Evolutionary conservation across 352 stramenopile species (phyloP).

Genomic region (Globisporangium recalcitrans): DNA sequence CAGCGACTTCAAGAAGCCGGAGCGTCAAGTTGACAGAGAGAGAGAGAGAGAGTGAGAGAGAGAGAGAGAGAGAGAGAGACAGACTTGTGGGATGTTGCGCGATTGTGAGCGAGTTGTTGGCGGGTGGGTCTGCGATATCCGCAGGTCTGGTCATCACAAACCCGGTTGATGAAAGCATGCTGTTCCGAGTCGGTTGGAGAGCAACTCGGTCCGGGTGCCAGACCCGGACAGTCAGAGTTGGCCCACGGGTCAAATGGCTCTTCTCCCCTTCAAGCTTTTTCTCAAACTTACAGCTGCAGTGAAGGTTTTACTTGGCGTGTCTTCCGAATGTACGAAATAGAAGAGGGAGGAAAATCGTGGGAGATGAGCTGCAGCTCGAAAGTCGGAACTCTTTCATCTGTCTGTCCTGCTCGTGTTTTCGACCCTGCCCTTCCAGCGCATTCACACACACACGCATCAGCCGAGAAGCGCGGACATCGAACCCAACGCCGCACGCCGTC

Average conservation of each 20-base stretch:
- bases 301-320: background rate
- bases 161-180: too few species aligned
- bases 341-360: slow-evolving; percentile 1
- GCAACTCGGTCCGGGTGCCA: too few species aligned
- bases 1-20: slow-evolving; percentile 1
- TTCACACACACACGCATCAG: slow-evolving; percentile 1
- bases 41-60: background rate
- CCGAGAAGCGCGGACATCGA: background rate
- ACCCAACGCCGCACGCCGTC: background rate
- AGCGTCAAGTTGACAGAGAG: slow-evolving; percentile 2
- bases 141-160: background rate
- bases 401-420: background rate
- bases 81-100: slow-evolving; percentile 11
- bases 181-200: too few species aligned
- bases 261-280: slow-evolving; percentile 2
- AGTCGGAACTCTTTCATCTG: slow-evolving; percentile 7
- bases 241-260: too few species aligned
- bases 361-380: slow-evolving; percentile 1
- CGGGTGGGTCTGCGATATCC: background rate
- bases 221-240: too few species aligned
- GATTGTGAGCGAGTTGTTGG: background rate
- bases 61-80: slow-evolving; percentile 7
- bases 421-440: background rate
- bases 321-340: slow-evolving; percentile 2
- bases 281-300: too few species aligned